Conservation (phyloP, 345 rosid genomes). For the Salix caprea region DNA sequence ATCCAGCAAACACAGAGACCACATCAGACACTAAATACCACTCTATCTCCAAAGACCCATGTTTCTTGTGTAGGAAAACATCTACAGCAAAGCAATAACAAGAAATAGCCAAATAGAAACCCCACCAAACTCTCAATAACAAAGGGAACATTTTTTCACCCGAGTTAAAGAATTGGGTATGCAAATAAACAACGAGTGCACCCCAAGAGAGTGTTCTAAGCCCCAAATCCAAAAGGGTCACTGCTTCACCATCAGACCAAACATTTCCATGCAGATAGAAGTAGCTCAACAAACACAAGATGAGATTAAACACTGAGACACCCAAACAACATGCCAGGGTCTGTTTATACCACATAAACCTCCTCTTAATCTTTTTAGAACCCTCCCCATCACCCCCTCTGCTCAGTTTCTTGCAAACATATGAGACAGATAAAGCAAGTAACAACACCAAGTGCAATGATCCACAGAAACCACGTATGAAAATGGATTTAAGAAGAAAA, state of each 20-base stretch:
- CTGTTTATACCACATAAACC: slow-evolving; percentile 28
- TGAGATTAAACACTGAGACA: slow-evolving; percentile 48
- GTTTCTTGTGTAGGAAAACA: slow-evolving; percentile 32
- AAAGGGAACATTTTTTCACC: slow-evolving; percentile 37
- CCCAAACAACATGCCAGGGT: slow-evolving; percentile 45
- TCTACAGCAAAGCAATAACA: slow-evolving; percentile 59
- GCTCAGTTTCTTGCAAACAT: neutral
- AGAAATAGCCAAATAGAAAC: slow-evolving; percentile 47
- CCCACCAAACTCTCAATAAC: slow-evolving; percentile 70
- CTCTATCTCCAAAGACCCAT: slow-evolving; percentile 16
- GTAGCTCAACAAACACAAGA: slow-evolving; percentile 47
- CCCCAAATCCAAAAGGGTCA: slow-evolving; percentile 52
- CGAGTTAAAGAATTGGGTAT: slow-evolving; percentile 24
- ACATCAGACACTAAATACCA: slow-evolving; percentile 43
- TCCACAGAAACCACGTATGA: slow-evolving; percentile 34
- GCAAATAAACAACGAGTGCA: slow-evolving; percentile 36
- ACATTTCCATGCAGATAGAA: slow-evolving; percentile 58
- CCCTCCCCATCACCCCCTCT: neutral
- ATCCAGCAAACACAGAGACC: slow-evolving; percentile 41
- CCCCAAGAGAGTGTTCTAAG: slow-evolving; percentile 64
- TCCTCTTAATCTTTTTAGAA: neutral
- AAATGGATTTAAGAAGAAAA: slow-evolving; percentile 30
- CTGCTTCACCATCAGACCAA: slow-evolving; percentile 48
- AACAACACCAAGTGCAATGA: slow-evolving; percentile 28
- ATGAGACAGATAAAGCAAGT: slow-evolving; percentile 18